Evolutionary conservation across 768 basidiomycete genomes (phyloP).

Genomic region (Filobasidium floriforme): DNA sequence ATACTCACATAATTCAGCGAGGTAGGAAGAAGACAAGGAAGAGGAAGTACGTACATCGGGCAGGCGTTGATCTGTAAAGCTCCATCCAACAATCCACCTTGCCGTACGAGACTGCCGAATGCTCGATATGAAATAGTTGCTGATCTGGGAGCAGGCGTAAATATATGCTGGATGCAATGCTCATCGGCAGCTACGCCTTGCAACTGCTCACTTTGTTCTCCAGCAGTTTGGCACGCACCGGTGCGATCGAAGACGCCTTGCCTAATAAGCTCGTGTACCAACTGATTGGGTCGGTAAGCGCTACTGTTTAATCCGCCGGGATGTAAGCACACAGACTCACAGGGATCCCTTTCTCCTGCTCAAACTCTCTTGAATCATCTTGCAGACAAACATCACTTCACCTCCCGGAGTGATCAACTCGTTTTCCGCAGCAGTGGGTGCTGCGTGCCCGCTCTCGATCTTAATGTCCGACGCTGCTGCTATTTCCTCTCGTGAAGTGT

Average conservation of each 20-base stretch:
- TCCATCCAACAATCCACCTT: no score
- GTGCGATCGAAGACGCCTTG: constrained; percentile 64
- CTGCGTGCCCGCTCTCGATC: constrained; percentile 61
- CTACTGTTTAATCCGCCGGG: neutral
- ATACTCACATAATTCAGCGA: no score
- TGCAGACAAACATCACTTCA: constrained; percentile 65
- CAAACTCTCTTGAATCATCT: constrained; percentile 71
- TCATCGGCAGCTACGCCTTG: no score
- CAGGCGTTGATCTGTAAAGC: no score
- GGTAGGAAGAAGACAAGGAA: no score
- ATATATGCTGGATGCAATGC: no score
- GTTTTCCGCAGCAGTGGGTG: constrained; percentile 75
- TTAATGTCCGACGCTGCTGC: constrained; percentile 57
- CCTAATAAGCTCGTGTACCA: constrained; percentile 96
- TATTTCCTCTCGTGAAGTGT: constrained; percentile 66
- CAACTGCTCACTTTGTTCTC: constrained; percentile 40
- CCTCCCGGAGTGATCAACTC: constrained; percentile 90
- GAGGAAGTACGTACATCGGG: no score
- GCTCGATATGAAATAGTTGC: no score
- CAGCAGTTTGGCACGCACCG: constrained; percentile 57
- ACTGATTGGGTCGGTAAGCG: no score
- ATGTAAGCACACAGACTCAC: constrained; percentile 46
- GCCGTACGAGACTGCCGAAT: no score
- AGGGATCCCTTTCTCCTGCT: constrained; percentile 52
- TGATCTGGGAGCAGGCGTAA: no score